Evolutionary conservation across 345 rosid species (phyloP), one percentile per base, ranked within the genome.

Genomic region (Rubroshorea leprosula): DNA sequence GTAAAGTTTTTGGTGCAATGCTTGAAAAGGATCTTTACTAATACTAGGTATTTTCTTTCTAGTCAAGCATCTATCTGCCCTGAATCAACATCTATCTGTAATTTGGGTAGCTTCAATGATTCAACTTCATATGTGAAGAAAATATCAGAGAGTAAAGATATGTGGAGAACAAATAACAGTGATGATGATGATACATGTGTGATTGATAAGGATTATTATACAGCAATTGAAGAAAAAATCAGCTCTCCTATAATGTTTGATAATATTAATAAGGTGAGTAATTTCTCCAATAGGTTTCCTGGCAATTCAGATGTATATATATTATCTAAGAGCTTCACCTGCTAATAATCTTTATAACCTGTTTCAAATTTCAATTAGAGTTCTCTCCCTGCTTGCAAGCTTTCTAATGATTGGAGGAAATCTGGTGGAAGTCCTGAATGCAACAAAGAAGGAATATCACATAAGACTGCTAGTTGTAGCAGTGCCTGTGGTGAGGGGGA

Each of bases 151-250:
- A 57, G 70, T 41, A 63, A 61, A 50, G 62, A 68, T 41, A 46
- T 58, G 9, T 63, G 80, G 85, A 61, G 21, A 68, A 63, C 57
- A 54, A 72, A 64, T 57, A 72, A 67, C 31, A 62, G 76, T 47
- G 78, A 74, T 58, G 90, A n/a, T n/a, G n/a, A 79, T 57, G 87
- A 85, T 61, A 80, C 82, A 84, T 86, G 88, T 75, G 78, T 72
- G 84, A 68, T 85, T 31, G 93, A 74, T 70, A 62, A 68, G 69
- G 84, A 75, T 49, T 78, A 69, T 72, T 79, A 82, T 59, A 21
- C 75, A 55, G 55, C 51, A 52, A 62, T 29, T 66, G 70, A 71
- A 20, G 74, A 52, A 26, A 48, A 69, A 67, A n/a, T 70, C n/a
- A n/a, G n/a, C n/a, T n/a, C n/a, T n/a, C n/a, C n/a, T n/a, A n/a